Evolutionary conservation across 1,284 basidiomycete species (phyloP), one percentile per base, ranked within the genome.

Genomic region (Sporisorium graminicola): DNA sequence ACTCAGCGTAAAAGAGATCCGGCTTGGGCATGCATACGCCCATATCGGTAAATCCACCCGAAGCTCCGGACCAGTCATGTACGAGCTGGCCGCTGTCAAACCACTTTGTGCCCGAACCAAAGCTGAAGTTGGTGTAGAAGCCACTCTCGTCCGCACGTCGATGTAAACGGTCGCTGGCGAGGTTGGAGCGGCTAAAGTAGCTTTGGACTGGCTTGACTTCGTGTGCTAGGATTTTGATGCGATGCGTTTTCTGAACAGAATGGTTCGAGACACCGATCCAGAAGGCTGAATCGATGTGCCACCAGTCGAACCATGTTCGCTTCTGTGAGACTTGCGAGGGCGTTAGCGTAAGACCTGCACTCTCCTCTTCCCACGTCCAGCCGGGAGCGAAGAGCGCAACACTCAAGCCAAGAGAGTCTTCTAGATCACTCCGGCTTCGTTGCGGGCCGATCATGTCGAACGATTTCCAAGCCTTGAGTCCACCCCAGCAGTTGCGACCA

Each of bases 361-460:
- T 58, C 5, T 80, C 62, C 24, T 81, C 77, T 37, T 83, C 82
- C 82, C 82, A 83, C 5, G 82, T 83, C 82, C 82, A 83, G 0
- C 80, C 82, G 3, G 75, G 82, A 24, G 82, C 82, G 33, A 83
- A 83, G 1, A 83, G 65, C 0, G 80, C 82, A 1, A 81, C 74
- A 50, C 80, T 80, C 27, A 83, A 51, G 1, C 76, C 69, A 4
- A 79, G 52, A 1, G 61, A 42, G 0, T 60, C 60, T 13, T 65
- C 16, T 13, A 24, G 31, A 5, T 31, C 29, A 31, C 24, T 10
- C 12, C 22, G 7, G n/a, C 3, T 20, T 8, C 60, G 47, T 22
- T 70, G 70, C 3, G 77, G 65, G 0, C 71, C 60, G 24, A 83
- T 75, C 75, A 82, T 68, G 26, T 82, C 75, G 9, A 82, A 61